Evolutionary conservation across 176 grass and related monocot genomes (phyloP).

Genomic region (Pharus latifolius): DNA sequence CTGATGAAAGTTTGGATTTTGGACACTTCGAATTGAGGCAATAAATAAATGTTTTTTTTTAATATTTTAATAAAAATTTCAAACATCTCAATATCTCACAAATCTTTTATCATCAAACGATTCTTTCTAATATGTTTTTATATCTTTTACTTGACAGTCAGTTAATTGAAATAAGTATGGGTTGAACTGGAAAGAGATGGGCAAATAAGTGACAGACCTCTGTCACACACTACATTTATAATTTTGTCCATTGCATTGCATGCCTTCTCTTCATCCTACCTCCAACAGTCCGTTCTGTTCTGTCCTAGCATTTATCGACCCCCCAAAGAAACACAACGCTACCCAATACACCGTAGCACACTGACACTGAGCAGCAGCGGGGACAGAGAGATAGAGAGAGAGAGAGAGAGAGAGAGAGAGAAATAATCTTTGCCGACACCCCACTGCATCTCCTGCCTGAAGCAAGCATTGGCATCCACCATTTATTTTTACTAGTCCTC

Average conservation of each 20-base stretch:
- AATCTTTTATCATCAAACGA: too few relatives aligned
- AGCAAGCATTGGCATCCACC: conserved; percentile 32
- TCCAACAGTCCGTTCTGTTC: not conserved
- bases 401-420: not conserved
- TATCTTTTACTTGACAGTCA: too few relatives aligned
- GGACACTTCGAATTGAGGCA: too few relatives aligned
- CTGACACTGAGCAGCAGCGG: not conserved
- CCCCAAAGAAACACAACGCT: not conserved
- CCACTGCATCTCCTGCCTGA: conserved; percentile 30
- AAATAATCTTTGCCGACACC: conserved; percentile 36
- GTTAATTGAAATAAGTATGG: too few relatives aligned
- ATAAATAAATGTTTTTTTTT: too few relatives aligned
- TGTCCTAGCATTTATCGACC: conserved; percentile 10
- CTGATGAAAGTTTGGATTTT: too few relatives aligned
- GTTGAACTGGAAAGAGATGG: too few relatives aligned
- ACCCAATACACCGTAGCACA: not conserved
- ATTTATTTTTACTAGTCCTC: not conserved
- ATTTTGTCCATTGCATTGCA: not conserved
- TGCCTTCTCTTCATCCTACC: not conserved
- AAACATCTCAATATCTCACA: too few relatives aligned
- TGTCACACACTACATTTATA: not conserved
- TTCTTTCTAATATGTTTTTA: too few relatives aligned
- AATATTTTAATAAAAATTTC: too few relatives aligned
- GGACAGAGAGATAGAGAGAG: not conserved
- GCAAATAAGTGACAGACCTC: not conserved